Percentiles rank a stretch among this genome's conserved stretches.
These are phyloP conservation scores for Inosperma sp. DNA, from an alignment of 768 basidiomycete species.

Conservation along the genomic window DNA sequence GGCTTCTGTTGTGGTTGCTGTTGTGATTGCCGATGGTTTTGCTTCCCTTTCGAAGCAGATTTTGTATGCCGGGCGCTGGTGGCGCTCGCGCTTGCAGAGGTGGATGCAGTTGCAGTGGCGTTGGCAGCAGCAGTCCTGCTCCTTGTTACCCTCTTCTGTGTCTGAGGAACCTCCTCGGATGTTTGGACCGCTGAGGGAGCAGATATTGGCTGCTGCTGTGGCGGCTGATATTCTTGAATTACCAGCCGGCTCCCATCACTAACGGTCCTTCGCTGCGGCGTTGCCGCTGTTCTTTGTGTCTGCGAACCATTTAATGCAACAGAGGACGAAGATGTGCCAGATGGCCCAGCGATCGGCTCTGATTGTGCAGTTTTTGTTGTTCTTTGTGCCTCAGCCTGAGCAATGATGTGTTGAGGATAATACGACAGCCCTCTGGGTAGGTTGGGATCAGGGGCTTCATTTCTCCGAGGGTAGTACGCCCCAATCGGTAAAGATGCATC, in stretches of 20 bases:
- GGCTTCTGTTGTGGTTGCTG: conserved; percentile 11
- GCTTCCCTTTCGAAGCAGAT: conserved; percentile 12
- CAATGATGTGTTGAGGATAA: conserved; percentile 48
- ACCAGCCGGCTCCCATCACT: conserved; percentile 9
- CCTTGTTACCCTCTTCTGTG: conserved; percentile 18
- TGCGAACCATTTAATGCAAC: background rate
- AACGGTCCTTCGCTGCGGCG: background rate
- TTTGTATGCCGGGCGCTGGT: conserved; percentile 11
- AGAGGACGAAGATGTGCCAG: conserved; percentile 9
- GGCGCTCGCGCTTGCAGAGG: conserved; percentile 3
- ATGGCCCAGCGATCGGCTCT: conserved; percentile 19
- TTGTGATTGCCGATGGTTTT: conserved; percentile 13
- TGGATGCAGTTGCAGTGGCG: conserved; percentile 5
- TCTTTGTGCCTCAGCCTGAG: conserved; percentile 36
- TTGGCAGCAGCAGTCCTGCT: conserved; percentile 11
- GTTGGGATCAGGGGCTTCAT: conserved; percentile 25
- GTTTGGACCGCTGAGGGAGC: background rate
- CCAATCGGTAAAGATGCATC: conserved; percentile 46
- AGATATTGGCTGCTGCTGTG: conserved; percentile 5
- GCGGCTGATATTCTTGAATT: conserved; percentile 28
- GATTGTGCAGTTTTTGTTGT: conserved; percentile 23
- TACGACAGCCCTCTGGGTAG: conserved; percentile 38
- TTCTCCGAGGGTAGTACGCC: conserved; percentile 41
- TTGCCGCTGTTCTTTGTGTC: background rate
- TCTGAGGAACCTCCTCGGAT: conserved; percentile 5